phyloP scores from a whole-genome alignment of 352 stramenopile genomes.

The Pythium biforme region DNA sequence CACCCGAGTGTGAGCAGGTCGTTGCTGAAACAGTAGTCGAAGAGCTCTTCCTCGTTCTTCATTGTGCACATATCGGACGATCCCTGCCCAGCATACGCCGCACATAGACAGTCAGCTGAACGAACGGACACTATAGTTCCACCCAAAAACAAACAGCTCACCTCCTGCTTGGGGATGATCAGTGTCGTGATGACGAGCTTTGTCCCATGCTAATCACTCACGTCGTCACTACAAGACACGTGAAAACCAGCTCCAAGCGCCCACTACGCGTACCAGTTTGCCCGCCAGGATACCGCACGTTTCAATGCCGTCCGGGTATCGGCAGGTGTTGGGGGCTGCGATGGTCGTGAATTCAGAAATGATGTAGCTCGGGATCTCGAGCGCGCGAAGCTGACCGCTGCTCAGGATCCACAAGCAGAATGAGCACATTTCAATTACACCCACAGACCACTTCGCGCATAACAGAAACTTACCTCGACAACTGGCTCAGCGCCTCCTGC shows the following conservation, averaged over 20 bases:
- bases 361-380: constrained; percentile 73
- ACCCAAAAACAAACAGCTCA: no score
- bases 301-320: constrained; percentile 80
- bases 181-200: constrained; percentile 75
- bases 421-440: no score
- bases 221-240: background rate
- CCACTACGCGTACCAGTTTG: constrained; percentile 39
- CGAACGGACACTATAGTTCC: no score
- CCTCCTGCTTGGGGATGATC: constrained; percentile 88
- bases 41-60: constrained; percentile 87
- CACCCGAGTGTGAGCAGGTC: constrained; percentile 89
- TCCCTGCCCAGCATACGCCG: constrained; percentile 35
- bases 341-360: constrained; percentile 78
- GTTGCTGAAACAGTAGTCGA: constrained; percentile 84
- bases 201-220: constrained; percentile 38
- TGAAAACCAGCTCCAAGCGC: no score
- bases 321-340: constrained; percentile 76
- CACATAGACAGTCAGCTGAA: background rate
- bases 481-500: constrained; percentile 51
- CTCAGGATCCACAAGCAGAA: background rate
- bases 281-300: constrained; percentile 89
- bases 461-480: constrained; percentile 49
- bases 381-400: constrained; percentile 56
- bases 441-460: background rate
- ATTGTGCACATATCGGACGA: constrained; percentile 86